Evolutionary conservation across 2,329 filamentous ascomycete species (phyloP), one percentile per base, ranked within the genome.

Genomic region (Colletotrichum gigasporum): DNA sequence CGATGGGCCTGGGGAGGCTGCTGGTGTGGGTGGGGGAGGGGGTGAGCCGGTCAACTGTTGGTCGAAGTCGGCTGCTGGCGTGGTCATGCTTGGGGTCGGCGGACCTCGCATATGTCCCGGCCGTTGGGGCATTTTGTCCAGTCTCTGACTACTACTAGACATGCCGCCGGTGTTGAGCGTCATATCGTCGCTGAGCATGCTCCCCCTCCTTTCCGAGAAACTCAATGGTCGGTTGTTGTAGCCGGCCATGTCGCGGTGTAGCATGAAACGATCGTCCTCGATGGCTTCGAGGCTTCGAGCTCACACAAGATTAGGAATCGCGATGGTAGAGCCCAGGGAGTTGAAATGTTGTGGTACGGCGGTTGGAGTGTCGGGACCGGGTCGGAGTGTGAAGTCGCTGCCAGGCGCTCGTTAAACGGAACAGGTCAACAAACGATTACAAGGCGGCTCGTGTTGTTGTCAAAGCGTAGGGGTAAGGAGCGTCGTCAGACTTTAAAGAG

Each of bases 21-120:
- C 88, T 0, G 88, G 88, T 2, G 88, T 90, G 2, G 88, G 88
- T 41, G 88, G 88, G 26, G 87, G 87, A 11, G 88, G 88, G 34
- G 88, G 87, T 32, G 86, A 88, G 45, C 85, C 85, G 8, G 85
- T 86, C 67, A 87, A 76, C 67, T 85, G 82, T 73, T 88, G 85
- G 56, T 90, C 87, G 67, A 87, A 89, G 67, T 90, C 87, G 67
- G 85, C 82, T 5, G 86, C 87, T 0, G 87, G 87, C 10, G 87
- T 90, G 54, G 82, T 86, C 86, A 90, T 89, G 75, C 87, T 90
- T 11, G 88, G 88, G 2, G 88, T 90, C 18, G 88, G 88, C 6
- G 88, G 88, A 0, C 87, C 88, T 74, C 87, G 78, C 42, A 80
- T 69, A 44, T 69, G 86, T 73, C 72, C 75, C 77, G 7, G 80